Evolutionary conservation across 192 early-diverging fungal species (phyloP), one percentile per base, ranked within the genome.

Genomic region (Linnemannia hyalina): DNA sequence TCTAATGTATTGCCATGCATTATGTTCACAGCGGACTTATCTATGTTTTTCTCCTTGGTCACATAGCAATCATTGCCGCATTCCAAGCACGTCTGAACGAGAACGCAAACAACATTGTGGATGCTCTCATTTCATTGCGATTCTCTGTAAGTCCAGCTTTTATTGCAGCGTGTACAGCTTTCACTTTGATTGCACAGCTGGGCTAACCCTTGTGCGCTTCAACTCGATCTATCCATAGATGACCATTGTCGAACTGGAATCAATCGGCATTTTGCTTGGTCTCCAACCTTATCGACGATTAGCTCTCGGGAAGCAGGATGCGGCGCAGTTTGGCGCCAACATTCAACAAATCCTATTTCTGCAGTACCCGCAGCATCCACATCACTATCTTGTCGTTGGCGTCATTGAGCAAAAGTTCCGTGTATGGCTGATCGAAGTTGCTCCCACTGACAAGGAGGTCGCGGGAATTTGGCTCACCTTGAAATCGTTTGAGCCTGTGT

Each of bases 311-410:
- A 73, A 52, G 60, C 70, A 70, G 49, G 84, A 86, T 69, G 49
- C 70, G 16, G 42, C 57, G 8, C 73, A 74, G 23, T 86, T 86
- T 42, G 84, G 84, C 1, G 40, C 42, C 44, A 77, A 77, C n/a
- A 86, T 81, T 46, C 84, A 86, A 20, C 84, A 86, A 23, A 70
- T 86, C 9, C 54, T 86, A 23, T 86, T 81, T 47, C n/a, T 86
- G 36, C 84, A 86, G 29, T 86, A 86, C 22, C 84, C 84, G 10
- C 84, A 86, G 32, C 84, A 86, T 63, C 79, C 84, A 26, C 78
- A 74, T 2, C 80, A 86, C 47, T 86, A 86, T 46, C 76, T 86
- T 47, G 84, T 86, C 26, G 71, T 86, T 35, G 84, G 84, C 5
- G 84, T 86, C 23, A 73, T 81, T 22, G 74, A 80, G 4, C 78